Conservation (phyloP, 306 rosid genomes). For the Cicer yamashitae region DNA sequence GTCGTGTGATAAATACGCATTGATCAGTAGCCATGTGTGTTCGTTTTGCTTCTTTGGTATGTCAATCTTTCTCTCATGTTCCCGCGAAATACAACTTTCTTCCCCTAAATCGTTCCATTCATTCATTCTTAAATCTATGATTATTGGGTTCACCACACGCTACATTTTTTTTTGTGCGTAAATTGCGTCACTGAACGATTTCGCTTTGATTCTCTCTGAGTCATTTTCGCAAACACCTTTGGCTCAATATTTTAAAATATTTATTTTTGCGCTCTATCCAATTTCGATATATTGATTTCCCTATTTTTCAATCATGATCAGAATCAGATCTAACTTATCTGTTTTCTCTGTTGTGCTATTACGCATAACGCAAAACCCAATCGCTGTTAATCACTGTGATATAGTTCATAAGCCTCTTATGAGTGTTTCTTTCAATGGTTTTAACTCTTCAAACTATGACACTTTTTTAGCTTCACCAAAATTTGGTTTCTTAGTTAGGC, state of each 20-base stretch:
- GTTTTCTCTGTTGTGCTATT: slow-evolving; percentile 42
- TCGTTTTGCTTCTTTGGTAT: background rate
- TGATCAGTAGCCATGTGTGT: background rate
- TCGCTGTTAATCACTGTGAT: slow-evolving; percentile 19
- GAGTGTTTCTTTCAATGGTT: slow-evolving; percentile 36
- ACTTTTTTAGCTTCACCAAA: slow-evolving; percentile 26
- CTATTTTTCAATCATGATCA: slow-evolving; percentile 48
- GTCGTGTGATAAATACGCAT: too few relatives aligned
- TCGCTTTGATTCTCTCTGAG: slow-evolving; percentile 29
- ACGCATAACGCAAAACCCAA: slow-evolving; percentile 32
- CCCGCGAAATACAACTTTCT: slow-evolving; percentile 23
- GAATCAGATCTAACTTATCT: slow-evolving; percentile 46
- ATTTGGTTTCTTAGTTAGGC: slow-evolving; percentile 33
- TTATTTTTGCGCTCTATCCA: background rate
- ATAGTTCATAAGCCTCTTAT: slow-evolving; percentile 37
- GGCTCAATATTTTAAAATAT: slow-evolving; percentile 18
- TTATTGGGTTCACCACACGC: background rate
- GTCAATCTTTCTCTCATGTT: slow-evolving; percentile 1
- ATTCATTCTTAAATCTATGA: background rate
- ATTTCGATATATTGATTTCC: slow-evolving; percentile 19
- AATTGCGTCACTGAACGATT: background rate
- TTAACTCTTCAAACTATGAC: slow-evolving; percentile 32
- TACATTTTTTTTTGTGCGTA: background rate
- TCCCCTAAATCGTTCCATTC: slow-evolving; percentile 12
- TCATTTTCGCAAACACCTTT: slow-evolving; percentile 49